Evolutionary conservation across 2,329 filamentous ascomycete species (phyloP), one percentile per base, ranked within the genome.

Genomic region (Neofusicoccum sp.): DNA sequence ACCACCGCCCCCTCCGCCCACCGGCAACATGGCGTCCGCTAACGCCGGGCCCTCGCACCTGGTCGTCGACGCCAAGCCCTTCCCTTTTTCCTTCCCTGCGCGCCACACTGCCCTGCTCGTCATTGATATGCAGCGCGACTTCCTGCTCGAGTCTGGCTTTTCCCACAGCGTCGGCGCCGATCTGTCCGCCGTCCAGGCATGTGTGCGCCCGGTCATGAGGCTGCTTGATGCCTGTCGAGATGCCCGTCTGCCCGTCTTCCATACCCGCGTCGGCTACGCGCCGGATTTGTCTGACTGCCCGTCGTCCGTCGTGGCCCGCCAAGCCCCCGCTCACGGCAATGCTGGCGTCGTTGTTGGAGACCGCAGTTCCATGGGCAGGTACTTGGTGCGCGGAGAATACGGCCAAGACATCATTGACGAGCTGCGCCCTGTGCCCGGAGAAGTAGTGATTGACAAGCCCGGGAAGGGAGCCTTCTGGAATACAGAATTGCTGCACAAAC

Each of bases 381-480:
- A 85, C 6, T 74, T 86, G 2, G 78, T 83, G 6, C 76, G 82
- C 31, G 84, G 83, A 36, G 83, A 85, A 71, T 80, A 81, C 62
- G 83, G 83, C 7, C 83, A 85, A 67, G 83, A 84, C 67, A 79
- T 85, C 45, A 76, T 86, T 22, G 81, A 84, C 68, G 83, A 84
- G 67, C 74, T 86, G 45, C 75, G 74, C 52, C 83, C 84, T 1
- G 67, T 78, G 39, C 79, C 83, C 2, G 80, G 79, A 12, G 84
- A 87, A 70, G 73, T 80, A 1, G 78, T 87, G 3, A 81, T 87
- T 48, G 84, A 87, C 70, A 86, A 86, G 71, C 81, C 83, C 2
- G 84, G 84, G 7, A 87, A 86, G 69, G 84, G 85, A 12, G 81
- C 82, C 2, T 87, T 86, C 68, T 87, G 83, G 83, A 80, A 82